These are phyloP conservation scores for Coemansia pectinata DNA, from an alignment of 192 early-diverging fungal genomes.

Conservation along the genomic window DNA sequence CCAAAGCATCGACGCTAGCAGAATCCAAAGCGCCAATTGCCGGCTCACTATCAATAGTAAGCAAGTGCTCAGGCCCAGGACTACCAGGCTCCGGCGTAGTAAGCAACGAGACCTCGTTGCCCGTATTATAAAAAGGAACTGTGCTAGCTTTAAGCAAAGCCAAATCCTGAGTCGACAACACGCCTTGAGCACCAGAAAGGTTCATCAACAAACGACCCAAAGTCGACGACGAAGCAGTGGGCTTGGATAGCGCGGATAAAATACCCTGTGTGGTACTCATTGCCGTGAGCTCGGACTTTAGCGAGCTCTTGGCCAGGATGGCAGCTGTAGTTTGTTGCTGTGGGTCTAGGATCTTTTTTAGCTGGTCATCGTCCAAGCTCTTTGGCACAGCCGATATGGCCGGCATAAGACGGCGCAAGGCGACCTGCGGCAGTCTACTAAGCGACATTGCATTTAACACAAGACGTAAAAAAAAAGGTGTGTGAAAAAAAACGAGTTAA, in stretches of 20 bases:
- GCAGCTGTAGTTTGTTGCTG: slow-evolving; percentile 23
- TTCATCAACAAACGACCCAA: slow-evolving; percentile 33
- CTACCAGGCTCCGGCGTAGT: slow-evolving; percentile 30
- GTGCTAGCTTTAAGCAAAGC: slow-evolving; percentile 23
- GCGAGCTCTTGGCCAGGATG: slow-evolving; percentile 12
- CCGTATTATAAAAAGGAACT: not conserved
- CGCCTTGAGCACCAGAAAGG: slow-evolving; percentile 31
- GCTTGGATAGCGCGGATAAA: slow-evolving; percentile 32
- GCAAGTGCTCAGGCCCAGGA: slow-evolving; percentile 9
- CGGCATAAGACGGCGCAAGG: slow-evolving; percentile 54
- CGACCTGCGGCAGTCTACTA: slow-evolving; percentile 54
- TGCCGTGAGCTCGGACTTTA: slow-evolving; percentile 22
- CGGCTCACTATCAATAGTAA: slow-evolving; percentile 14
- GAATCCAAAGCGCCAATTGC: slow-evolving; percentile 18
- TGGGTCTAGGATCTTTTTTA: slow-evolving; percentile 51
- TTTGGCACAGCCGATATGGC: slow-evolving; percentile 52
- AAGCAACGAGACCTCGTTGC: slow-evolving; percentile 5
- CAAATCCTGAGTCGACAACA: slow-evolving; percentile 44
- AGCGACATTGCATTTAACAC: slow-evolving; percentile 39
- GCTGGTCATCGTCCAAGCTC: slow-evolving; percentile 56
- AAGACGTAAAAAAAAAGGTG: not conserved
- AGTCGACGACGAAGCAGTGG: slow-evolving; percentile 12
- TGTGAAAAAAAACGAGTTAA: not conserved
- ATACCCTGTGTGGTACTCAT: slow-evolving; percentile 24
- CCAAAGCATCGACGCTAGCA: slow-evolving; percentile 40